phyloP scores from a whole-genome alignment of 2,329 filamentous ascomycete species.

The Lomentospora prolificans region DNA sequence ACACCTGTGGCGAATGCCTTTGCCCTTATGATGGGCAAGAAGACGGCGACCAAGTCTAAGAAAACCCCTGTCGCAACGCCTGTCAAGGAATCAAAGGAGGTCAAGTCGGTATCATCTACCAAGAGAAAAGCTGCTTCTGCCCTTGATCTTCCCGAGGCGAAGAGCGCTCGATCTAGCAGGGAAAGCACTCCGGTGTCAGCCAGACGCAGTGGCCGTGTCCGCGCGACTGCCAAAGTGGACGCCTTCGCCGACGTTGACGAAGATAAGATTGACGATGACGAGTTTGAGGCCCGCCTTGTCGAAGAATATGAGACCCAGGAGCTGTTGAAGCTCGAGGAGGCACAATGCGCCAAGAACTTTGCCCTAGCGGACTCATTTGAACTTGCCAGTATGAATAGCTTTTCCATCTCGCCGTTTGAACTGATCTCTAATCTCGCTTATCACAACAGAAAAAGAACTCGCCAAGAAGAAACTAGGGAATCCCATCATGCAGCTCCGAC shows the following conservation, averaged over 20 bases:
- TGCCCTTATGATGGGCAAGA: slow-evolving; percentile 39
- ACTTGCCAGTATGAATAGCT: slow-evolving; percentile 54
- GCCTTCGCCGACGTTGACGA: slow-evolving; percentile 38
- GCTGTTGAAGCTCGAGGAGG: slow-evolving; percentile 48
- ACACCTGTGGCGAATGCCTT: slow-evolving; percentile 33
- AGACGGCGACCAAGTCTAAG: slow-evolving; percentile 12
- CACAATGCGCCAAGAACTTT: slow-evolving; percentile 7
- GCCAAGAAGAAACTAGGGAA: slow-evolving; percentile 86
- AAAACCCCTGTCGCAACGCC: slow-evolving; percentile 1
- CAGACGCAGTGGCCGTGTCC: not conserved
- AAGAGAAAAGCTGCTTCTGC: slow-evolving; percentile 16
- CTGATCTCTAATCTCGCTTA: slow-evolving; percentile 15
- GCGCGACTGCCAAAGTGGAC: slow-evolving; percentile 32
- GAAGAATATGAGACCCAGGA: slow-evolving; percentile 41
- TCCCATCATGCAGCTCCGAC: slow-evolving; percentile 78
- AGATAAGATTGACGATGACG: slow-evolving; percentile 63
- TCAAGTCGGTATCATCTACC: slow-evolving; percentile 25
- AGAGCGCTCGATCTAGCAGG: slow-evolving; percentile 66
- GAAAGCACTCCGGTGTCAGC: slow-evolving; percentile 59
- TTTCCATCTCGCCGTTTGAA: not conserved
- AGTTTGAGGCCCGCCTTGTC: slow-evolving; percentile 72
- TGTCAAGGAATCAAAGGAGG: slow-evolving; percentile 19
- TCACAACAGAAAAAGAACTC: slow-evolving; percentile 64
- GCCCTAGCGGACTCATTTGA: slow-evolving; percentile 55
- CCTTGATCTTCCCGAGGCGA: slow-evolving; percentile 32